A percentile compares a stretch with the other conserved stretches of the same genome.
phyloP scores from a whole-genome alignment of 2,329 filamentous ascomycete species.

The Stachybotrys chartarum region DNA sequence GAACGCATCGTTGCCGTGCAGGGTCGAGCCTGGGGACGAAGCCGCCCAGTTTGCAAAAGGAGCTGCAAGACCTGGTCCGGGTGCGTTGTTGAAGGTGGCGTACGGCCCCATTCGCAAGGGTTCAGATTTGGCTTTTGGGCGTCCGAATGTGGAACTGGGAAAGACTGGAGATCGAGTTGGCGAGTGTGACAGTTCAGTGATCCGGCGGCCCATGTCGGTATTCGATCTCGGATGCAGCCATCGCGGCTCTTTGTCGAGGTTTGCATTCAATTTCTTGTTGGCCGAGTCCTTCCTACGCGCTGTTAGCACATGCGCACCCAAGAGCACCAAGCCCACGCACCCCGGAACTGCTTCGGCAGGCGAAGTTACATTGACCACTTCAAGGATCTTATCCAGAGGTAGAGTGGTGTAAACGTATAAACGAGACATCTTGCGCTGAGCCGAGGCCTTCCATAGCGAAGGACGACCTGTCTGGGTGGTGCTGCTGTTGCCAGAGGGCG shows the following conservation, averaged over 20 bases:
- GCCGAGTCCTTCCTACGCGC: slow-evolving; percentile 46
- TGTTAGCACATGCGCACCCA: background rate
- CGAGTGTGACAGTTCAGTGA: slow-evolving; percentile 35
- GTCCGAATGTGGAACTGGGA: slow-evolving; percentile 7
- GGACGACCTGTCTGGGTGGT: slow-evolving; percentile 39
- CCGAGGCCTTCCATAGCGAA: slow-evolving; percentile 46
- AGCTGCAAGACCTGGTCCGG: slow-evolving; percentile 3
- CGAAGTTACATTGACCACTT: slow-evolving; percentile 34
- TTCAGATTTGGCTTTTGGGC: slow-evolving; percentile 6
- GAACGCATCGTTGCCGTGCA: background rate
- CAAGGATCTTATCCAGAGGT: slow-evolving; percentile 41
- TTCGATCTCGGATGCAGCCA: slow-evolving; percentile 46
- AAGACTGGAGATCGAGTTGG: slow-evolving; percentile 18
- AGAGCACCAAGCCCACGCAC: slow-evolving; percentile 23
- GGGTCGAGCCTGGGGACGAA: background rate
- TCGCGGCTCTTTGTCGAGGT: slow-evolving; percentile 52
- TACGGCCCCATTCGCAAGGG: slow-evolving; percentile 10
- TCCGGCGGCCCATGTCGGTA: slow-evolving; percentile 43
- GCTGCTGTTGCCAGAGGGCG: slow-evolving; percentile 20
- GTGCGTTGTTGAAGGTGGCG: slow-evolving; percentile 7
- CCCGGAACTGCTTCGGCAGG: slow-evolving; percentile 37
- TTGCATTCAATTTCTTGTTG: slow-evolving; percentile 48
- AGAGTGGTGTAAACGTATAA: slow-evolving; percentile 52
- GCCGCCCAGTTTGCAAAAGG: slow-evolving; percentile 12
- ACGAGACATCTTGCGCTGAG: slow-evolving; percentile 45